Percentiles rank a stretch among this genome's conserved stretches.
Conservation (phyloP, 2,329 filamentous ascomycete species). For the Sarocladium brachiariae region DNA sequence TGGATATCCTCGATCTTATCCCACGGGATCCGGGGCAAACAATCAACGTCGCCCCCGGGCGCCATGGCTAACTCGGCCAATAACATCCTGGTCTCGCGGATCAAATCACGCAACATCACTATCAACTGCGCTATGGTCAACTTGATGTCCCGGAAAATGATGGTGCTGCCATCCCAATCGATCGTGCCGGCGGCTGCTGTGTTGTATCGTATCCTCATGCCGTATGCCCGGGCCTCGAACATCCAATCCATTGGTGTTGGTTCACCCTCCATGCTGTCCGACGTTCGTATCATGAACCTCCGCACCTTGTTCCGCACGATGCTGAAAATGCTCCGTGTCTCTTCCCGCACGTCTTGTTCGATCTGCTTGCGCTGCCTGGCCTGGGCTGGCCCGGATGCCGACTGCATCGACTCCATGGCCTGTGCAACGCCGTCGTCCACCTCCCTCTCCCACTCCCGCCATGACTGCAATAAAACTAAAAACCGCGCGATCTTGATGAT, state of each 20-base stretch:
- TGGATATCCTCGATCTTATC: not conserved
- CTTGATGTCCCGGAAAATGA: not conserved
- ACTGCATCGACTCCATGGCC: not conserved
- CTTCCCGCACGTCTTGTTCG: conserved; percentile 1
- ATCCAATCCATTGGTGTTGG: conserved; percentile 5
- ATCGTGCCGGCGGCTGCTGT: not conserved
- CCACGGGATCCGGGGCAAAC: not conserved
- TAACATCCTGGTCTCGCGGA: not conserved
- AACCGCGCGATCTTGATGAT: conserved; percentile 1
- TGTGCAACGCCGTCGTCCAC: not conserved
- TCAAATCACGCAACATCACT: not conserved
- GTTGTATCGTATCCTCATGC: not conserved
- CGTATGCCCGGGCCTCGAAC: not conserved
- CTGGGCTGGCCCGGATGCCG: not conserved
- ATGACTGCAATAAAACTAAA: conserved; percentile 6
- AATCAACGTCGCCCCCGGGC: not conserved
- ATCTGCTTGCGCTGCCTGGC: not conserved
- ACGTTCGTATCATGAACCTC: conserved; percentile 1
- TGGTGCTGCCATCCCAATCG: not conserved
- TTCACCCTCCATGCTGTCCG: not conserved
- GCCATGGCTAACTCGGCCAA: not conserved
- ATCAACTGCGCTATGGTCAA: not conserved
- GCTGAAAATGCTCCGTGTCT: conserved; percentile 1
- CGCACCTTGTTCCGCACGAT: conserved; percentile 3
- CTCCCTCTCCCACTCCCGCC: not conserved